Base-by-base conservation (phyloP, 176 grass and related monocot genomes). In the Carex parvula region DNA sequence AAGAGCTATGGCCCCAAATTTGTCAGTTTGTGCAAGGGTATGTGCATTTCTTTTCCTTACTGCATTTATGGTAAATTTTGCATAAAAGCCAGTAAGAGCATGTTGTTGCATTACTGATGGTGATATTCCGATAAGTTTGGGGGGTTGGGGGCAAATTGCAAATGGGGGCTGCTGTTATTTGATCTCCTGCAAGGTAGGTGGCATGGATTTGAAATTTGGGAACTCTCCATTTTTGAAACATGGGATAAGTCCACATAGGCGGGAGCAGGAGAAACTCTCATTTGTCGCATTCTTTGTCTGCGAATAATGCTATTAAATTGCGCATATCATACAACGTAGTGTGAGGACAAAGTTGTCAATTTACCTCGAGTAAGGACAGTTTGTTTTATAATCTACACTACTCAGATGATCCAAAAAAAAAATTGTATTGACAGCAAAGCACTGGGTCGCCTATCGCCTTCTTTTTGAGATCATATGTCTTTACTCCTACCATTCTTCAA, bases 1-100 rank as follows among this genome's bases (percentile, higher is more conserved):
- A 99, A 65, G 97, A 96, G 70, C 89, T 99, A 84, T 99, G 97
- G 97, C 93, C 93, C 79, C 91, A 96, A 85, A 90, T 88, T 82
- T 92, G 87, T 81, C 93, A 96, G 67, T 87, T 99, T 33, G 86
- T 99, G 53, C 88, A 92, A 94, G 97, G 97, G 97, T 99, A 98
- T 57, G 93, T 18, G 37, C 0, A 21, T 90, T 11, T 69, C 42
- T 48, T 54, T 62, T 35, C 32, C 3, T 11, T 56, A 50, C 46
- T 18, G 16, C 22, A 52, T 62, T 64, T 42, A 44, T 62, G 13
- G 13, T 81, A 55, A 42, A 22, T 35, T 55, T 63, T 81, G 44
- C 33, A 42, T 42, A 15, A 46, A 39, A 81, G 33, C 35, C 18
- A 22, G 26, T 54, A 30, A 32, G 26, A 52, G 41, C 42, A 52